Conservation (phyloP, 1,139 yeast genomes). For the Suhomyces wounanorum region DNA sequence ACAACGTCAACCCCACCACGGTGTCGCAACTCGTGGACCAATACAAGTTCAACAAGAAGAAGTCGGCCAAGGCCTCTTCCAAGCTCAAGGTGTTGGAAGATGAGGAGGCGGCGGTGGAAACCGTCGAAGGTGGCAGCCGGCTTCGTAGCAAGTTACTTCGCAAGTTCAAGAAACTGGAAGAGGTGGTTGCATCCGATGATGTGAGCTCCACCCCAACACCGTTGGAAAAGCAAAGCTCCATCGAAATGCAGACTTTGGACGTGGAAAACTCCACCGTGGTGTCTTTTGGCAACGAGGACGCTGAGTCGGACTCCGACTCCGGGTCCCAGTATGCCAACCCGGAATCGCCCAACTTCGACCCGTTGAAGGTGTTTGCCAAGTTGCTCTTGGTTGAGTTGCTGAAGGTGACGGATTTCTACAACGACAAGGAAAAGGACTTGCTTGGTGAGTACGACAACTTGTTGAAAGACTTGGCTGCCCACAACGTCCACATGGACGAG, state of each 20-base stretch:
- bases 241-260: conserved; percentile 11
- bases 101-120: conserved; percentile 7
- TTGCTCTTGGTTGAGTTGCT: conserved; percentile 57
- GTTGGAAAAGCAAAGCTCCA: conserved; percentile 10
- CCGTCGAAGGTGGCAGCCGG: conserved; percentile 1
- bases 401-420: conserved; percentile 59
- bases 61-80: not conserved
- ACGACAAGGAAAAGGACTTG: conserved; percentile 49
- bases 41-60: conserved; percentile 11
- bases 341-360: conserved; percentile 33
- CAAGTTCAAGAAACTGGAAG: conserved; percentile 9
- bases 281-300: conserved; percentile 8
- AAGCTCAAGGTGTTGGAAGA: conserved; percentile 1
- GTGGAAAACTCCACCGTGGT: conserved; percentile 13
- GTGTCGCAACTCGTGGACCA: conserved; percentile 32
- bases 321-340: conserved; percentile 20
- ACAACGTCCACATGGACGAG: conserved; percentile 32
- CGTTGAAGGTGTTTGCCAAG: conserved; percentile 50
- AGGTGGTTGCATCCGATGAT: not conserved
- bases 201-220: not conserved
- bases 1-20: conserved; percentile 23
- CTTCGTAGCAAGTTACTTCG: conserved; percentile 13
- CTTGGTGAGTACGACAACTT: conserved; percentile 48
- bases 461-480: conserved; percentile 37
- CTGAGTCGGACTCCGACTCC: conserved; percentile 7